Base-by-base conservation (phyloP, 805 yeast species). In the Kluyveromyces aestuarii region DNA sequence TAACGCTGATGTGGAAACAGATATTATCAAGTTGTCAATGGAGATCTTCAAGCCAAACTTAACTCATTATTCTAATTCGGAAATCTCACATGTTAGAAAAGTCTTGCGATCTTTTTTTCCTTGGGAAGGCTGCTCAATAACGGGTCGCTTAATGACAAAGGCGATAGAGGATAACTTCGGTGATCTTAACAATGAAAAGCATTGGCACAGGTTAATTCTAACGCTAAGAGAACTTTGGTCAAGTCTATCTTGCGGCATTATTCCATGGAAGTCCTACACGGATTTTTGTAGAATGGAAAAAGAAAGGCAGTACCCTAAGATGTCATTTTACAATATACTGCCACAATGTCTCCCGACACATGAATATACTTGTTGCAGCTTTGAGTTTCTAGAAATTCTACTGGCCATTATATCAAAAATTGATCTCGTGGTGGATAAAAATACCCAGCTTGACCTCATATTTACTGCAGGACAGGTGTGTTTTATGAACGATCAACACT, bases 391-490 rank as follows among this genome's bases (percentile, higher is more conserved):
- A 45, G 72, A 69, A 44, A 50, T 69, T 36, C 55, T 68, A 16
- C 48, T 60, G 8, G 57, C 66, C n/a, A 62, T 56, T 18, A 45
- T 66, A 44, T 57, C 61, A 16, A 61, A 64, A 40, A 64, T 65
- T 25, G 63, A 61, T 45, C 55, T 65, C 40, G 52, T 55, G 18
- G 52, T 67, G 16, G 68, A 67, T 44, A 43, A 59, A 44, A 61
- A 57, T 19, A 51, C 53, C 27, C 66, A 67, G 9, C 43, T 59
- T 50, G 71, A 68, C 41, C 46, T 68, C 45, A 55, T 67, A 3
- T 63, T 65, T 50, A 63, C 70, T 35, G 71, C 71, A 27, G 68
- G 69, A 16, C 68, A 66, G 40, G 61, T 68, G 27, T 66, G 71
- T 43, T 67, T 68, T 52, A 55, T 56, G 17, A 62, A 65, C 44